phyloP scores from a whole-genome alignment of 345 rosid genomes.

The Salix purpurea region DNA sequence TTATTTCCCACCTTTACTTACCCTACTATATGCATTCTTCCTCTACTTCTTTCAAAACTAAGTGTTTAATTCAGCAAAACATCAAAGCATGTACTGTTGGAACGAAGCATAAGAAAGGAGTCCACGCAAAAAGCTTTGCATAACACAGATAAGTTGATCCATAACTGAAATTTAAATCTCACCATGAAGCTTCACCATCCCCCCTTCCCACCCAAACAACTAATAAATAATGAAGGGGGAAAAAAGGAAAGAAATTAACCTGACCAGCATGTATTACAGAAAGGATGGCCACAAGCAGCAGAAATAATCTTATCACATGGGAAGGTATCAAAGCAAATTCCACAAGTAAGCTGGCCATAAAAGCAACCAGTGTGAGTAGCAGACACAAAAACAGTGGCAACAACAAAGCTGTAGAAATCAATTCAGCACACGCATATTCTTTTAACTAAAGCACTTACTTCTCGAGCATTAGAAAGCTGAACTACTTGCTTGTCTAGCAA shows the following conservation, averaged over 20 bases:
- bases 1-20: not conserved
- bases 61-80: not conserved
- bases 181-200: not conserved
- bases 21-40: too few relatives aligned
- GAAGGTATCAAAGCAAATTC: constrained; percentile 76
- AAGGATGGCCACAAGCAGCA: constrained; percentile 96
- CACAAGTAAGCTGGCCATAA: constrained; percentile 63
- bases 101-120: not conserved
- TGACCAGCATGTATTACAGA: constrained; percentile 82
- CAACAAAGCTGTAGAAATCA: constrained; percentile 7
- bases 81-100: not conserved
- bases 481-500: constrained; percentile 62
- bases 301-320: constrained; percentile 44
- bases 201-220: too few relatives aligned
- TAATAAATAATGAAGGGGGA: too few relatives aligned
- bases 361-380: constrained; percentile 9
- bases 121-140: not conserved
- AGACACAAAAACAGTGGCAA: not conserved
- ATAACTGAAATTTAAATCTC: not conserved
- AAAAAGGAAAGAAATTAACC: constrained; percentile 40
- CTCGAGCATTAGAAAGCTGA: constrained; percentile 42
- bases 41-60: not conserved
- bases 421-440: constrained; percentile 10
- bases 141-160: not conserved
- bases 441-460: constrained; percentile 42